These are phyloP conservation scores for Penicillium steckii DNA, from an alignment of 495 filamentous ascomycete genomes.

Conservation along the genomic window DNA sequence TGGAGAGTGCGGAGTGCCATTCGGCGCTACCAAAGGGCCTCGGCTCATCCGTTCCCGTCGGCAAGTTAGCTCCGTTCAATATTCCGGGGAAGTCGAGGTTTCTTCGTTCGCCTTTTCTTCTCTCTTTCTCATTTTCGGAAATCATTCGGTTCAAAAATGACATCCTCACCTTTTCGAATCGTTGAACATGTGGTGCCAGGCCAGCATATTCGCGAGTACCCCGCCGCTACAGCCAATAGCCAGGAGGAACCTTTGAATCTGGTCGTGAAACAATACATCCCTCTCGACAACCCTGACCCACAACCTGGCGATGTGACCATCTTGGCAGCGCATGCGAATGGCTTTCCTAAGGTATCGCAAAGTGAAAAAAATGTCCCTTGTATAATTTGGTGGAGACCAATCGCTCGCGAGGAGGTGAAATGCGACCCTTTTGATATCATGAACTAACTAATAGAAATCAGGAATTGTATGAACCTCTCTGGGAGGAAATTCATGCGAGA, in stretches of 20 bases:
- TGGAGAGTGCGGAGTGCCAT: constrained; percentile 6
- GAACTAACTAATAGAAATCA: constrained; percentile 26
- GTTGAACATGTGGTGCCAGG: constrained; percentile 62
- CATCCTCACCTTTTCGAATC: constrained; percentile 44
- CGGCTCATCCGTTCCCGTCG: constrained; percentile 6
- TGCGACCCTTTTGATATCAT: neutral
- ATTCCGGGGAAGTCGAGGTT: constrained; percentile 1
- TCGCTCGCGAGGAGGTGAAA: neutral
- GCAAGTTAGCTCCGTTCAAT: constrained; percentile 4
- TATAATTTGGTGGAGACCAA: neutral
- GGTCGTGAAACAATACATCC: constrained; percentile 81
- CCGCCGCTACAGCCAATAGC: constrained; percentile 56
- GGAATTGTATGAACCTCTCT: constrained; percentile 88
- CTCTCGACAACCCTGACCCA: constrained; percentile 61
- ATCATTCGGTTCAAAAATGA: constrained; percentile 16
- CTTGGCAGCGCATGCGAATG: constrained; percentile 81
- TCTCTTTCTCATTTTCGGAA: neutral
- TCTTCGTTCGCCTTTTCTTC: neutral
- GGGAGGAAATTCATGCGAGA: constrained; percentile 66
- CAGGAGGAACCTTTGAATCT: constrained; percentile 65
- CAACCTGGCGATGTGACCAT: constrained; percentile 77
- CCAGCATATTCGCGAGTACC: constrained; percentile 74
- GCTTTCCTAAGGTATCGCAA: constrained; percentile 72
- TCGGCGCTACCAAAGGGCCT: constrained; percentile 7
- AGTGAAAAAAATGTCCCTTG: neutral